Evolutionary conservation across 2,329 filamentous ascomycete genomes (phyloP).

Genomic region (Sphaerulina vaccinii): DNA sequence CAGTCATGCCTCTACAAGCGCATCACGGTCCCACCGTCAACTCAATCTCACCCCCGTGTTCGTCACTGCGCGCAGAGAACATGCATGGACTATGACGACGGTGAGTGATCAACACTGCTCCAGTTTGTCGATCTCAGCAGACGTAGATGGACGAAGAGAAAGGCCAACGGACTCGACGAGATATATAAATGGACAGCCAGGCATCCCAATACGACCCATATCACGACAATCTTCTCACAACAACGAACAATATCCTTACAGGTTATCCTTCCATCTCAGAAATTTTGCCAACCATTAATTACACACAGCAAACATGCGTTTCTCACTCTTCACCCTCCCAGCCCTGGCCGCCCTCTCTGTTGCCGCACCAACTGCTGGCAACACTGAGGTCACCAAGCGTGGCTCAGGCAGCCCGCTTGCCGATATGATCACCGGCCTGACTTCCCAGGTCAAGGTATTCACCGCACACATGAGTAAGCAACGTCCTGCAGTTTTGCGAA

Average conservation of each 20-base stretch:
- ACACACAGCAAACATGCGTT: slow-evolving; percentile 9
- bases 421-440: slow-evolving; percentile 5
- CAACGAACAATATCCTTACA: neutral
- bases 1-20: neutral
- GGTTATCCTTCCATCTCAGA: neutral
- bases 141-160: neutral
- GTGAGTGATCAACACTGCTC: neutral
- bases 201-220: neutral
- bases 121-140: neutral
- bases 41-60: neutral
- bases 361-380: slow-evolving; percentile 5
- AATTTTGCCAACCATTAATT: neutral
- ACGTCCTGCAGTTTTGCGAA: too few relatives aligned
- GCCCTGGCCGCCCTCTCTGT: slow-evolving; percentile 5
- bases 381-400: neutral
- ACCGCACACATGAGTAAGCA: slow-evolving; percentile 7
- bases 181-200: neutral
- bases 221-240: neutral
- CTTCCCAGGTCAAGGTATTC: slow-evolving; percentile 1
- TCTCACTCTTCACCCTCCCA: slow-evolving; percentile 8
- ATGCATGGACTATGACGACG: neutral
- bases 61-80: neutral
- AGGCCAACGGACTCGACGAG: neutral
- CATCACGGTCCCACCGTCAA: neutral
- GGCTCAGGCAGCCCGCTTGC: neutral